Base-by-base conservation (phyloP, 176 grass and related monocot genomes). In the Puccinellia tenuiflora region DNA sequence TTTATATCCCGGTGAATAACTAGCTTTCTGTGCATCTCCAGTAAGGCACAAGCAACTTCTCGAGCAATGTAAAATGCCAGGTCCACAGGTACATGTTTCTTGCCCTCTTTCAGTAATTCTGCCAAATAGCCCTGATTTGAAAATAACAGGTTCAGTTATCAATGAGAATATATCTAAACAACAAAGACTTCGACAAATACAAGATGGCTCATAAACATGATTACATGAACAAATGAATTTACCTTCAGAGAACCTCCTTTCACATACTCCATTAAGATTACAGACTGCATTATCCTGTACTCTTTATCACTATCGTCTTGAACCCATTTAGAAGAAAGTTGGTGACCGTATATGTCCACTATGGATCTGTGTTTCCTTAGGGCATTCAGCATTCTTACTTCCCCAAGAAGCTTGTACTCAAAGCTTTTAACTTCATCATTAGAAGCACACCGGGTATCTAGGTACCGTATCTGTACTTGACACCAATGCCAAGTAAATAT, bases 1-100 rank as follows among this genome's bases (percentile, higher is more conserved):
- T 99, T 99, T 85, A 99, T 92, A 53, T 99, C 96, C 35, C 96
- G 85, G 69, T 99, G 96, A 88, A 99, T 96, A 81, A 99, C 87
- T 39, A 90, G 83, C 69, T 99, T 99, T 22, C 84, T 88, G 85
- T 99, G 96, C 83, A 99, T 79, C 68, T 96, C 87, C 29, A 81
- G 87, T 51, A 96, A 83, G 26, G 91, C 96, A 39, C 62, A 93
- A 71, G 96, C 85, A 78, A 99, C 88, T 81, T 96, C 96, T 85
- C 81, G 87, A 52, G 89, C 93, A 77, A 99, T 96, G 87, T 82
- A 91, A 55, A 90, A 70, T 39, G 96, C 87, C 66, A 96, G 68
- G 52, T 96, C 81, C 73, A 91, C 75, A 61, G 91, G 81, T 18
- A 85, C 89, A 87, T 73, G 83, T 59, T 99, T 93, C 80, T 92